These are phyloP conservation scores for Auriscalpium vulgare DNA, from an alignment of 768 basidiomycete genomes.

Conservation along the genomic window DNA sequence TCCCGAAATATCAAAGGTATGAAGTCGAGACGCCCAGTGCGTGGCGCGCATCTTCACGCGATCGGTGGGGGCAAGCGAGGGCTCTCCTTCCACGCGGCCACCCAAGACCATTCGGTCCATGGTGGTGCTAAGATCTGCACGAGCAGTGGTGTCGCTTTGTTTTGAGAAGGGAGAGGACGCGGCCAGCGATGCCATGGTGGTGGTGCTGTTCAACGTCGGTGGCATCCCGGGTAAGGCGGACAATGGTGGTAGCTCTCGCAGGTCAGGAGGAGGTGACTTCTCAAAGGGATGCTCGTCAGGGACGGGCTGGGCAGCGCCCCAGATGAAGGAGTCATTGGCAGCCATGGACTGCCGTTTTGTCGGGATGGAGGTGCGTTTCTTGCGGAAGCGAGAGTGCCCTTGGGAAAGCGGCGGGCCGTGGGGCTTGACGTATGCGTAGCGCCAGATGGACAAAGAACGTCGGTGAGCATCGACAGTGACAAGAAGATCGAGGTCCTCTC, in stretches of 20 bases:
- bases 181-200: conserved; percentile 39
- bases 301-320: conserved; percentile 8
- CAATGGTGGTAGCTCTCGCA: conserved; percentile 25
- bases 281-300: conserved; percentile 26
- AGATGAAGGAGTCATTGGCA: conserved; percentile 8
- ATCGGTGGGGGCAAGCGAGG: conserved; percentile 34
- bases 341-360: conserved; percentile 17
- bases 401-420: conserved; percentile 42
- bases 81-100: conserved; percentile 37
- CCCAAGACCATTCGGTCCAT: conserved; percentile 65
- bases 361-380: conserved; percentile 26
- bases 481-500: conserved; percentile 38
- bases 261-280: conserved; percentile 21
- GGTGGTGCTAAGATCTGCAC: conserved; percentile 50
- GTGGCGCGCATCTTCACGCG: conserved; percentile 62
- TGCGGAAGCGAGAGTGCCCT: conserved; percentile 26
- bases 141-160: conserved; percentile 27
- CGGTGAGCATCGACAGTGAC: conserved; percentile 53
- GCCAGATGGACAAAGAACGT: conserved; percentile 56
- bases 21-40: conserved; percentile 65
- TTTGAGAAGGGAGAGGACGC: conserved; percentile 1
- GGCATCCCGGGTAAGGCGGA: conserved; percentile 46
- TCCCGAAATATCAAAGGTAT: conserved; percentile 37
- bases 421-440: conserved; percentile 59
- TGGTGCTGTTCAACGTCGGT: conserved; percentile 42